Evolutionary conservation across 805 yeast genomes (phyloP), one percentile per base, ranked within the genome.

Genomic region (Cyberlindnera galapagoensis): DNA sequence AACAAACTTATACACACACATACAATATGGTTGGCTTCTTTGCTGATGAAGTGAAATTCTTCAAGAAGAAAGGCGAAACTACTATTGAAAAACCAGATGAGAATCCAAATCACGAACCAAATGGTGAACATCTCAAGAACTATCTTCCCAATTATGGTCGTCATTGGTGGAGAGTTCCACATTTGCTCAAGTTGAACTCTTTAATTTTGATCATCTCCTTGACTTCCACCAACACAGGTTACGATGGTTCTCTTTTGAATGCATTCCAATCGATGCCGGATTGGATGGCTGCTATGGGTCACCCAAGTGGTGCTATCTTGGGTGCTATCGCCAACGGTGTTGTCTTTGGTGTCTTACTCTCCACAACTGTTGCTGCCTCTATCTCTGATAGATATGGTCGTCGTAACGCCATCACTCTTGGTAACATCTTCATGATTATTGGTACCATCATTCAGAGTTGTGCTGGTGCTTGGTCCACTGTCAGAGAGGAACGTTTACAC

Each of bases 181-280:
- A 69, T 43, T 49, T 72, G 32, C 28, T 58, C 4, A 38, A 40
- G 19, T 56, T 73, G 39, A 60, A 64, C 38, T 39, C 54, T 22
- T 46, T 60, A 6, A 49, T 71, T 19, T 51, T 67, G 24, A 51
- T 67, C 18, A 56, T 63, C 35, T 60, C 72, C 16, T 50, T 69
- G 25, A 58, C 71, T 17, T 63, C 76, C 9, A 63, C 73, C 30
- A 67, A 66, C 42, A 63, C 58, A 26, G 72, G 73, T 38, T 68
- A 60, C 39, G 73, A 67, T 50, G 69, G 69, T 38, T 62, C 67
- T 11, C 56, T 71, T 60, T 51, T 71, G 44, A 71, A 71, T 41
- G 72, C 73, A 23, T 57, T 71, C 39, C 76, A 71, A 44, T 52
- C 69, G 7, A 57, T 67, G 43, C 38, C 48, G 2, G 46, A 49